Conservation (phyloP, 2,329 filamentous ascomycete species). For the Clarireedia hainanense region DNA sequence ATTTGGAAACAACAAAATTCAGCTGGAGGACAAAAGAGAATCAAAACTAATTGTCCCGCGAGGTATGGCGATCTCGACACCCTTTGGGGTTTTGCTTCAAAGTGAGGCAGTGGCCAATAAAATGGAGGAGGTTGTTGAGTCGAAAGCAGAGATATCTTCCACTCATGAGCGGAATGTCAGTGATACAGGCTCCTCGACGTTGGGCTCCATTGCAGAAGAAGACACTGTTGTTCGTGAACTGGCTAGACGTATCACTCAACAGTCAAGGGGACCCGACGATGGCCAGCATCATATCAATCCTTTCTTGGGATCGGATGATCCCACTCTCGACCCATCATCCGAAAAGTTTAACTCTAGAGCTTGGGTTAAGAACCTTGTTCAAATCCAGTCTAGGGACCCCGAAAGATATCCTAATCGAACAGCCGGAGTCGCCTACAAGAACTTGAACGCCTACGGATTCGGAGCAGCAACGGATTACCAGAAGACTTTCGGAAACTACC, state of each 20-base stretch:
- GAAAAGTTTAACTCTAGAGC: constrained; percentile 44
- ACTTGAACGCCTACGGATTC: constrained; percentile 12
- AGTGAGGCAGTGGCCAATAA: constrained; percentile 6
- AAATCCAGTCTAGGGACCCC: constrained; percentile 37
- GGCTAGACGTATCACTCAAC: constrained; percentile 4
- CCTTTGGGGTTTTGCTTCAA: constrained; percentile 10
- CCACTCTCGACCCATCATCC: constrained; percentile 46
- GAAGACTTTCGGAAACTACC: constrained; percentile 55
- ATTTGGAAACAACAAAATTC: neutral
- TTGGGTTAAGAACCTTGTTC: constrained; percentile 54
- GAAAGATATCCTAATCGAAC: constrained; percentile 31
- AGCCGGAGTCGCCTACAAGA: constrained; percentile 11
- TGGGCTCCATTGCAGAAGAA: neutral
- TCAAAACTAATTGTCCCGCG: neutral
- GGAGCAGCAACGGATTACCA: constrained; percentile 33
- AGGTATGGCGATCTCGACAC: constrained; percentile 13
- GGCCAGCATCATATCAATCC: constrained; percentile 36
- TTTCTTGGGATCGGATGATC: constrained; percentile 40
- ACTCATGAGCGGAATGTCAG: neutral
- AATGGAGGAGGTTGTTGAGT: constrained; percentile 1
- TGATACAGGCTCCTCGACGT: constrained; percentile 2
- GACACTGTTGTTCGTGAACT: constrained; percentile 1
- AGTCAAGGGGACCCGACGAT: neutral
- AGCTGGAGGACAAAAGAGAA: neutral
- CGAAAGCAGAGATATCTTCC: neutral